Evolutionary conservation across 2,329 filamentous ascomycete species (phyloP).

Genomic region (Pseudocercospora cruenta): DNA sequence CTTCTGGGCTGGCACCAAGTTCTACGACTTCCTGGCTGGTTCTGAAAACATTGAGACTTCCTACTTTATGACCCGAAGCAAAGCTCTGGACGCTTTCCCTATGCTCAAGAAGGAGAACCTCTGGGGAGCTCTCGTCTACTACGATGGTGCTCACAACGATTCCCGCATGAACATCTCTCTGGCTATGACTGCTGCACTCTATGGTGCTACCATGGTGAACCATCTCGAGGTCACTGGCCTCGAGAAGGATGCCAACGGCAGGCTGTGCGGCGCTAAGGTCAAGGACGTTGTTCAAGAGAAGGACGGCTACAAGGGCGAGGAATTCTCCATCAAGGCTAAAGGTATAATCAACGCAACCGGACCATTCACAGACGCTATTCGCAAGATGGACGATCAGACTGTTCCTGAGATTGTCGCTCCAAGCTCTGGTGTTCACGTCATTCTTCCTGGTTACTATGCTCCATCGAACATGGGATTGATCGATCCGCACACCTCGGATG

Average conservation of each 20-base stretch:
- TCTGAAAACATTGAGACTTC: constrained; percentile 86
- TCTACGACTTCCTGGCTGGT: constrained; percentile 82
- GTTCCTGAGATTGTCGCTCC: constrained; percentile 81
- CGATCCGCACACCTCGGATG: constrained; percentile 83
- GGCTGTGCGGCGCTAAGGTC: constrained; percentile 72
- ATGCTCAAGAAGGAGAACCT: constrained; percentile 82
- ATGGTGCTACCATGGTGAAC: constrained; percentile 80
- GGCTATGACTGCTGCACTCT: constrained; percentile 85
- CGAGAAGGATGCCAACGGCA: constrained; percentile 73
- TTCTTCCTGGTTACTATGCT: constrained; percentile 84
- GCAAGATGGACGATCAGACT: constrained; percentile 77
- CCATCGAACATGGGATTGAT: constrained; percentile 85
- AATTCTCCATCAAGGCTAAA: constrained; percentile 74
- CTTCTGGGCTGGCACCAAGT: constrained; percentile 77
- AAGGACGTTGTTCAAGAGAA: constrained; percentile 71
- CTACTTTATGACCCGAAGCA: constrained; percentile 84
- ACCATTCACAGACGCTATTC: constrained; percentile 82
- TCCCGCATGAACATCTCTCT: constrained; percentile 90
- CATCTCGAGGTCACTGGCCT: constrained; percentile 79
- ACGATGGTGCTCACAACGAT: constrained; percentile 90
- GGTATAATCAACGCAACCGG: constrained; percentile 88
- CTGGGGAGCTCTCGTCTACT: constrained; percentile 83
- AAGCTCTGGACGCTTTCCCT: constrained; percentile 83
- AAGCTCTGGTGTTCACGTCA: constrained; percentile 82
- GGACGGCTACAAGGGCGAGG: constrained; percentile 63